Conservation (phyloP, 768 basidiomycete genomes). For the Psilocybe subaeruginosa region DNA sequence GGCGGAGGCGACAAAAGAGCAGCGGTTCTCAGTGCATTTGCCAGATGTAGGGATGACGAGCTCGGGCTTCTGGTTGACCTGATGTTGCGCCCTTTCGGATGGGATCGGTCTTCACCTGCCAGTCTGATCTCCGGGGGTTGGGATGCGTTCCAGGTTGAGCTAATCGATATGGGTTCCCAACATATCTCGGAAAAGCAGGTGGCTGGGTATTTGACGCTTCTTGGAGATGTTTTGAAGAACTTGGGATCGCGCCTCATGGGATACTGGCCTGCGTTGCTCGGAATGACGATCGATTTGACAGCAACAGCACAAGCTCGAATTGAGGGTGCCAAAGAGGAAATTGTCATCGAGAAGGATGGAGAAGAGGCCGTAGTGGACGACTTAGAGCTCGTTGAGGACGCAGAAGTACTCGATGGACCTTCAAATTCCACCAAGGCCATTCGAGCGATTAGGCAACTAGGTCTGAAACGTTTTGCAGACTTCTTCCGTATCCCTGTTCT, state of each 20-base stretch:
- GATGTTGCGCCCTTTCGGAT: constrained; percentile 78
- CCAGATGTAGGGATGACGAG: constrained; percentile 73
- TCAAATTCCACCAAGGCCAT: constrained; percentile 39
- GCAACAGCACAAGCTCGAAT: constrained; percentile 66
- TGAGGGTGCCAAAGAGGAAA: constrained; percentile 31
- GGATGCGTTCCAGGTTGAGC: constrained; percentile 8
- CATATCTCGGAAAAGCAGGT: constrained; percentile 65
- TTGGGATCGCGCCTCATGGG: constrained; percentile 71
- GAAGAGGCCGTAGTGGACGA: constrained; percentile 36
- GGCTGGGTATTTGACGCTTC: constrained; percentile 81
- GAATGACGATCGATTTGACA: constrained; percentile 66
- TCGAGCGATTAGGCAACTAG: constrained; percentile 79
- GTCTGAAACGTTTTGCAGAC: constrained; percentile 83
- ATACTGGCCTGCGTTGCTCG: constrained; percentile 79
- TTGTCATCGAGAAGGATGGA: constrained; percentile 26
- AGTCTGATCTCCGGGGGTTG: constrained; percentile 20
- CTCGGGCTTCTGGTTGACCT: constrained; percentile 79
- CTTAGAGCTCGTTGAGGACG: constrained; percentile 31
- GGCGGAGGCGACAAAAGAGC: constrained; percentile 65
- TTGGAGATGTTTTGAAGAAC: constrained; percentile 83
- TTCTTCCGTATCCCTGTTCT: constrained; percentile 78
- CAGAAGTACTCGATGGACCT: constrained; percentile 31
- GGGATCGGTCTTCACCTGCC: constrained; percentile 27
- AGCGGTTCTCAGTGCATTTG: constrained; percentile 74
- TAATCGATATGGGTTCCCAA: constrained; percentile 6